A percentile compares a stretch with the other conserved stretches of the same genome.
phyloP scores from a whole-genome alignment of 805 yeast genomes.

The Metschnikowia hibisci region DNA sequence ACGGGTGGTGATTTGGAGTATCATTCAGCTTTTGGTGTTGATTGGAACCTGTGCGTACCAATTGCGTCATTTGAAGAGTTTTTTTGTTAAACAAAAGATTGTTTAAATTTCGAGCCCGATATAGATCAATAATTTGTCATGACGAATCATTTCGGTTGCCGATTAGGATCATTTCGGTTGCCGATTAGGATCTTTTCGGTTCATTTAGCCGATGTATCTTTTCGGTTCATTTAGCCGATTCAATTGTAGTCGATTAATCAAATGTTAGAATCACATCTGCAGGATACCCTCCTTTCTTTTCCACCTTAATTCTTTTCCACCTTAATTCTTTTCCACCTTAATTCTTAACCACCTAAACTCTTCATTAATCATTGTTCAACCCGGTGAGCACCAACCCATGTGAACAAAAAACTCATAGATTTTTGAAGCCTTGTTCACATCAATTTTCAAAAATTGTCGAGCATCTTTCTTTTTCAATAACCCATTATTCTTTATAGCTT shows the following conservation, averaged over 20 bases:
- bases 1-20: slow-evolving; percentile 68
- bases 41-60: slow-evolving; percentile 72
- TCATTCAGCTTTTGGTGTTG: slow-evolving; percentile 66
- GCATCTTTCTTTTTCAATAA: slow-evolving; percentile 76
- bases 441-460: slow-evolving; percentile 79
- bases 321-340: no score
- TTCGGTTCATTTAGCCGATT: no score
- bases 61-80: slow-evolving; percentile 68
- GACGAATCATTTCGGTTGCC: no score
- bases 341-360: no score
- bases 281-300: no score
- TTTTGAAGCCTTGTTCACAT: slow-evolving; percentile 78
- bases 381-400: slow-evolving; percentile 78
- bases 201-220: no score
- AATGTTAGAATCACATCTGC: no score
- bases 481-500: slow-evolving; percentile 82
- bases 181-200: no score
- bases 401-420: slow-evolving; percentile 90
- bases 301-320: no score
- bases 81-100: slow-evolving; percentile 84
- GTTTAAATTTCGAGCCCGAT: slow-evolving; percentile 39
- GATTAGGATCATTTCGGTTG: no score
- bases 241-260: no score
- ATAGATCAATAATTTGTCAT: no score
- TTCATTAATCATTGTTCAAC: slow-evolving; percentile 4